Conservation (phyloP, 2,329 filamentous ascomycete genomes). For the Penicillium crustosum region DNA sequence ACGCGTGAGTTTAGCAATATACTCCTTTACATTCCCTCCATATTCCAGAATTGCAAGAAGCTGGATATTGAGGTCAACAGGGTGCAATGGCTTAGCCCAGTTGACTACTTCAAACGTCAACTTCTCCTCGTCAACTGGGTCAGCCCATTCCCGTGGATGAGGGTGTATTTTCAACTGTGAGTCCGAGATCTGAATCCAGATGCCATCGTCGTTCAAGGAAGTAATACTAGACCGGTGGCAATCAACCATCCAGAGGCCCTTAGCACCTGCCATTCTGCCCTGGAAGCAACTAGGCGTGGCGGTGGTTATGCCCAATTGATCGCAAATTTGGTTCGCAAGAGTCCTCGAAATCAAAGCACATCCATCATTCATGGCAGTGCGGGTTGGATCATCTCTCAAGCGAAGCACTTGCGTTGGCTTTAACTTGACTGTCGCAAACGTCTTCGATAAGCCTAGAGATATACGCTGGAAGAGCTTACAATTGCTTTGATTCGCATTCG, state of each 20-base stretch:
- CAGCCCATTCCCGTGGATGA: slow-evolving; percentile 39
- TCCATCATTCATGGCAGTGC: slow-evolving; percentile 51
- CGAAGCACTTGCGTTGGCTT: slow-evolving; percentile 39
- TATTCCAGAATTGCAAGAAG: slow-evolving; percentile 58
- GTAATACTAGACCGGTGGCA: slow-evolving; percentile 31
- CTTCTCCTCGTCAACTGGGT: slow-evolving; percentile 42
- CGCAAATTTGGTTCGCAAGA: slow-evolving; percentile 50
- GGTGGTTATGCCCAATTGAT: slow-evolving; percentile 41
- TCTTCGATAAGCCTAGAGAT: slow-evolving; percentile 46
- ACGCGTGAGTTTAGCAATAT: slow-evolving; percentile 47
- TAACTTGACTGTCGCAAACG: slow-evolving; percentile 40
- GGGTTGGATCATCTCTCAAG: slow-evolving; percentile 29
- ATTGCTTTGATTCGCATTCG: slow-evolving; percentile 41
- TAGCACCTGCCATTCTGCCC: slow-evolving; percentile 59
- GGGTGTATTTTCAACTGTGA: slow-evolving; percentile 59
- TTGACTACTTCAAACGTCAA: slow-evolving; percentile 59
- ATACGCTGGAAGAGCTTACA: slow-evolving; percentile 49
- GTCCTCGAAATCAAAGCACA: slow-evolving; percentile 56
- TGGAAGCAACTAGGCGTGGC: slow-evolving; percentile 55
- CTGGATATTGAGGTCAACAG: slow-evolving; percentile 53
- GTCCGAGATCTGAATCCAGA: slow-evolving; percentile 58
- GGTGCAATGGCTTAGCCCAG: slow-evolving; percentile 46
- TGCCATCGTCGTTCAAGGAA: slow-evolving; percentile 23
- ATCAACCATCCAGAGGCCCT: slow-evolving; percentile 62
- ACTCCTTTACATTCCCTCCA: slow-evolving; percentile 46